A percentile compares a stretch with the other conserved stretches of the same genome.
Evolutionary conservation across 2,329 filamentous ascomycete genomes (phyloP).

Genomic region (Hymenoscyphus fructigenus): DNA sequence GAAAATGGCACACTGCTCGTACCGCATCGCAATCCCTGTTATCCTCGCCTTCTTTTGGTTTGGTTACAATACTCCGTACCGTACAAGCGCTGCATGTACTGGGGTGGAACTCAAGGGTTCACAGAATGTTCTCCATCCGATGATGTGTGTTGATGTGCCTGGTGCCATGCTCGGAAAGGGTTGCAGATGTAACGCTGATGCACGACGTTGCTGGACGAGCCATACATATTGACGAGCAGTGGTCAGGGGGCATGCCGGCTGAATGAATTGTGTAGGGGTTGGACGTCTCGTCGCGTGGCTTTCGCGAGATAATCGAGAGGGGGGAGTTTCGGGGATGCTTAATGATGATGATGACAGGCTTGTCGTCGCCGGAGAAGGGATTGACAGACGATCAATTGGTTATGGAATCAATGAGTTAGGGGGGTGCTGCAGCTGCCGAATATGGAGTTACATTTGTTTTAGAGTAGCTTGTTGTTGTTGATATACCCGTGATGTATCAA

Average conservation of each 20-base stretch:
- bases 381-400: background rate
- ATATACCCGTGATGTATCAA: background rate
- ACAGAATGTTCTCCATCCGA: too few species aligned
- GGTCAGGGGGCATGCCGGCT: background rate
- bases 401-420: background rate
- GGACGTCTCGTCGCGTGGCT: background rate
- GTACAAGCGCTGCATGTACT: too few species aligned
- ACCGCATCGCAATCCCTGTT: too few species aligned
- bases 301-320: background rate
- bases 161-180: background rate
- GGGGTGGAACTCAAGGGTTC: too few species aligned
- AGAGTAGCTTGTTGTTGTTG: background rate
- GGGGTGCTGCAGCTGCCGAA: background rate
- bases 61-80: too few species aligned
- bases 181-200: constrained; percentile 1
- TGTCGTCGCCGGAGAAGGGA: background rate
- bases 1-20: too few species aligned
- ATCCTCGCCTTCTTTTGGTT: too few species aligned
- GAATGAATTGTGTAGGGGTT: background rate
- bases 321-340: background rate
- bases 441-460: background rate
- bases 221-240: background rate
- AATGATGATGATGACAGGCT: constrained; percentile 2
- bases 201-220: background rate
- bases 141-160: background rate